A percentile compares a stretch with the other conserved stretches of the same genome.
Evolutionary conservation across 2,329 filamentous ascomycete species (phyloP).

Genomic region (Ceratocystiopsis sp.): DNA sequence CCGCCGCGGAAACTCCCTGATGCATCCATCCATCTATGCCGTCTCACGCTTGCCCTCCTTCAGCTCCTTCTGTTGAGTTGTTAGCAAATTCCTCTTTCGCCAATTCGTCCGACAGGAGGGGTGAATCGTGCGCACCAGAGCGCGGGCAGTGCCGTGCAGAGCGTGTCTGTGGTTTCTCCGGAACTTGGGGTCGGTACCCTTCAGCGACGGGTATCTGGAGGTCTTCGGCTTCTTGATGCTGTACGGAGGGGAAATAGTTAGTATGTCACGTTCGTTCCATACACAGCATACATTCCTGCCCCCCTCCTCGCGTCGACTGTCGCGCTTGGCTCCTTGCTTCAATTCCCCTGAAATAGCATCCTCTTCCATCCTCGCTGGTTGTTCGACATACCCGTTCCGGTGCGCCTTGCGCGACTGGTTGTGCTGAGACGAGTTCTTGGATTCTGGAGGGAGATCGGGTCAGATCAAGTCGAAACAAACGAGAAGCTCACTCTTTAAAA

Average conservation of each 20-base stretch:
- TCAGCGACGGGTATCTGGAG: slow-evolving; percentile 94
- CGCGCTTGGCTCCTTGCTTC: neutral
- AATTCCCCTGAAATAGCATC: neutral
- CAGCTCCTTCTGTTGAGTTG: slow-evolving; percentile 66
- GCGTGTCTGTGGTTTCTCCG: slow-evolving; percentile 99
- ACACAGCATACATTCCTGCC: too few species aligned
- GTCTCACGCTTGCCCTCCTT: slow-evolving; percentile 52
- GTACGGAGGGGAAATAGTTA: slow-evolving; percentile 9
- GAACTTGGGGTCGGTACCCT: slow-evolving; percentile 99
- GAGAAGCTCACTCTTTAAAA: neutral
- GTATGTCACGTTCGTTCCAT: neutral
- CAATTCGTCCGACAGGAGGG: neutral
- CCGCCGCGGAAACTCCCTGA: too few species aligned
- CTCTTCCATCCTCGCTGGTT: neutral
- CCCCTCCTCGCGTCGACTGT: neutral
- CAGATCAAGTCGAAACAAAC: slow-evolving; percentile 13
- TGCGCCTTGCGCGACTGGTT: slow-evolving; percentile 98
- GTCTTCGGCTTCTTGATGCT: slow-evolving; percentile 99
- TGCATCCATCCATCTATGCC: slow-evolving; percentile 11
- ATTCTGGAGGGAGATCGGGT: slow-evolving; percentile 43
- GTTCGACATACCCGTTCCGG: slow-evolving; percentile 74
- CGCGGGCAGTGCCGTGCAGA: slow-evolving; percentile 96
- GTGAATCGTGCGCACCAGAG: slow-evolving; percentile 50
- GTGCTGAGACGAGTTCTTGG: slow-evolving; percentile 99
- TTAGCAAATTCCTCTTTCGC: slow-evolving; percentile 8